Evolutionary conservation across 371 early-diverging fungal genomes (phyloP).

Genomic region (Umbelopsis sp.): DNA sequence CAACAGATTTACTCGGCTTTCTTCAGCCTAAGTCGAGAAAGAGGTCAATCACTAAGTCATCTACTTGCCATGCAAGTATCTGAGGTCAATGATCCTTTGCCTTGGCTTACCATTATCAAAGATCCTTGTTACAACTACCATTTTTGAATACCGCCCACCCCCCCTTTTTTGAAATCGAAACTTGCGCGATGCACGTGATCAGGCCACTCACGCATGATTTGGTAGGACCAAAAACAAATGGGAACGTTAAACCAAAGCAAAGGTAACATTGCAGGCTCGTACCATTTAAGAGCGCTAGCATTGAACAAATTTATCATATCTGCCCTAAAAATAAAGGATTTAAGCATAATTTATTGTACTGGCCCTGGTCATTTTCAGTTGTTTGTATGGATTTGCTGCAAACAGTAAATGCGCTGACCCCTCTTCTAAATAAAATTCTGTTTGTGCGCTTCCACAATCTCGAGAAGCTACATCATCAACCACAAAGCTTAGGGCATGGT

Average conservation of each 20-base stretch:
- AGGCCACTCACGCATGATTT: too few species aligned
- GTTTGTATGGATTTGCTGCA: too few species aligned
- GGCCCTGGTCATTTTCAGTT: too few species aligned
- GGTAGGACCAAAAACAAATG: too few species aligned
- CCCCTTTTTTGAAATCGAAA: not conserved
- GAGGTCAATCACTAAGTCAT: not conserved
- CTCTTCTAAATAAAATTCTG: not conserved
- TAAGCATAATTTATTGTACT: too few species aligned
- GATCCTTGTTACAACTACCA: not conserved
- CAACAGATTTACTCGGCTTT: slow-evolving; percentile 13
- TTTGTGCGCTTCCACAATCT: not conserved
- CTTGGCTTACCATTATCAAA: slow-evolving; percentile 13
- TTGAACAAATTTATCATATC: too few species aligned
- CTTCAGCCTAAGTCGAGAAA: not conserved
- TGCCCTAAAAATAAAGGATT: too few species aligned
- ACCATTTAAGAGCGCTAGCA: too few species aligned
- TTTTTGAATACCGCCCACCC: not conserved
- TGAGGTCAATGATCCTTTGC: too few species aligned
- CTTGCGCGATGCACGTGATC: not conserved
- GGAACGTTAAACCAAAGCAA: too few species aligned
- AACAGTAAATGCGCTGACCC: too few species aligned
- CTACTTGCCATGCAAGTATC: not conserved
- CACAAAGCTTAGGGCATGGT: not conserved
- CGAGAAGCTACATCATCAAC: not conserved
- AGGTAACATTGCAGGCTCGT: too few species aligned